A percentile compares a stretch with the other conserved stretches of the same genome.
These are phyloP conservation scores for Nannochloropsis salina DNA, from an alignment of 108 stramenopile species.

Conservation along the genomic window DNA sequence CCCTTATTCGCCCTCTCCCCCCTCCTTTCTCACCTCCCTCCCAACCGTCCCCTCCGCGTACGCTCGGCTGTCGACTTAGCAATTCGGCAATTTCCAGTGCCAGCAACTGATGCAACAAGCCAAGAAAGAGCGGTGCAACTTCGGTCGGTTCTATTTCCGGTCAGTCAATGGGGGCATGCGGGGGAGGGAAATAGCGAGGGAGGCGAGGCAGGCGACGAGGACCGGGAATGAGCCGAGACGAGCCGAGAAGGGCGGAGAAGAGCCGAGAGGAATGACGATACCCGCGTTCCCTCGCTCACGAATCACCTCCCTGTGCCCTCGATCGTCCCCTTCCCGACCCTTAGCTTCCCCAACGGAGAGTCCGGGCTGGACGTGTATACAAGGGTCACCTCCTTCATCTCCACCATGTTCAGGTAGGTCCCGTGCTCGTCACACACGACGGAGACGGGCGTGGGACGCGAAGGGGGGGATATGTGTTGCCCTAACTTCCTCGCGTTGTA, in stretches of 20 bases:
- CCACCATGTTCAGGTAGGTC: slow-evolving; percentile 46
- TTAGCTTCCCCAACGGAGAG: slow-evolving; percentile 33
- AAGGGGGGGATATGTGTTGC: not conserved
- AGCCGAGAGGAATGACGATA: not conserved
- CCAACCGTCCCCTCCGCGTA: not conserved
- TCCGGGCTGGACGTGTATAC: slow-evolving; percentile 56
- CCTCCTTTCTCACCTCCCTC: not conserved
- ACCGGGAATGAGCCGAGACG: not conserved
- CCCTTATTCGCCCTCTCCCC: not conserved
- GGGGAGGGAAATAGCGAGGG: not conserved
- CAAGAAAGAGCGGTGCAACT: slow-evolving; percentile 48
- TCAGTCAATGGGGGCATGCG: not conserved
- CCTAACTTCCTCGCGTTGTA: not conserved
- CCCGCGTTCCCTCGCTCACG: not conserved
- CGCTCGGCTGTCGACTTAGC: not conserved
- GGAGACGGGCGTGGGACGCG: not conserved
- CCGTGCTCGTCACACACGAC: not conserved
- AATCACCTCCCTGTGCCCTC: too few species aligned
- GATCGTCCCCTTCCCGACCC: not conserved
- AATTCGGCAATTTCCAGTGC: slow-evolving; percentile 57
- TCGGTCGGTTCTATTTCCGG: slow-evolving; percentile 55
- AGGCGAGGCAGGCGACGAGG: not conserved
- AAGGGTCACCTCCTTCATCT: slow-evolving; percentile 51
- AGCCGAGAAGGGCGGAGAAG: not conserved
- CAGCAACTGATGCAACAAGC: slow-evolving; percentile 38